phyloP scores from a whole-genome alignment of 139 green algal genomes.

The Chlamydomonas asymmetrica region DNA sequence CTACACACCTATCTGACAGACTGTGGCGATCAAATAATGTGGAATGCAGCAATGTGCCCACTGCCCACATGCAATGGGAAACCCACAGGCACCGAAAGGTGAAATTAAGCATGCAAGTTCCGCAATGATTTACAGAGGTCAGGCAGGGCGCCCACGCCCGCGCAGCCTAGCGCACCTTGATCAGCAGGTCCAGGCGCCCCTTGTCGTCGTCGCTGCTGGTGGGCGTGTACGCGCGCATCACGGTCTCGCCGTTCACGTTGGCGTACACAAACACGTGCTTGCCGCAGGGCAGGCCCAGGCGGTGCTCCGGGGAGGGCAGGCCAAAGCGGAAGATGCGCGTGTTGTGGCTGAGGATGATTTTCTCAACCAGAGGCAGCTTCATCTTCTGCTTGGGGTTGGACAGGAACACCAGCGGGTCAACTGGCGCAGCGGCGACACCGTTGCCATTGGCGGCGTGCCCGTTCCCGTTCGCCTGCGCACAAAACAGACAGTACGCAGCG shows the following conservation, averaged over 20 bases:
- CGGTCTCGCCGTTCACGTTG: slow-evolving; percentile 80
- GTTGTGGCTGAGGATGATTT: slow-evolving; percentile 85
- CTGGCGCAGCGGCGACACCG: background rate
- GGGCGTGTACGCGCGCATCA: slow-evolving; percentile 97
- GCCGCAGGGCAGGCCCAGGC: slow-evolving; percentile 87
- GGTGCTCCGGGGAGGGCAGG: slow-evolving; percentile 84
- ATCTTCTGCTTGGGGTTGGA: slow-evolving; percentile 83
- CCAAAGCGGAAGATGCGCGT: slow-evolving; percentile 90
- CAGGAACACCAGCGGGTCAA: slow-evolving; percentile 61
- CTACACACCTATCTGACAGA: background rate
- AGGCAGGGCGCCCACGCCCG: too few species aligned
- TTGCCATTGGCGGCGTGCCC: background rate
- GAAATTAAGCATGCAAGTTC: too few species aligned
- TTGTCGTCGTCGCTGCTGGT: slow-evolving; percentile 79
- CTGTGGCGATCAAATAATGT: background rate
- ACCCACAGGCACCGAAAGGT: too few species aligned
- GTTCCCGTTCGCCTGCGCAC: too few species aligned
- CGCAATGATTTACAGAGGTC: too few species aligned
- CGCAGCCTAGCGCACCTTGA: slow-evolving; percentile 91
- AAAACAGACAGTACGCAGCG: background rate
- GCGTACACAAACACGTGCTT: slow-evolving; percentile 95
- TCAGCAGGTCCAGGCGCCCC: slow-evolving; percentile 94
- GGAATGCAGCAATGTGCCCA: background rate
- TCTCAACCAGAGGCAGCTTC: slow-evolving; percentile 77
- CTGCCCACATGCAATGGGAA: background rate